Conservation (phyloP, 108 stramenopile species). For the Schizochytrium sp. region DNA sequence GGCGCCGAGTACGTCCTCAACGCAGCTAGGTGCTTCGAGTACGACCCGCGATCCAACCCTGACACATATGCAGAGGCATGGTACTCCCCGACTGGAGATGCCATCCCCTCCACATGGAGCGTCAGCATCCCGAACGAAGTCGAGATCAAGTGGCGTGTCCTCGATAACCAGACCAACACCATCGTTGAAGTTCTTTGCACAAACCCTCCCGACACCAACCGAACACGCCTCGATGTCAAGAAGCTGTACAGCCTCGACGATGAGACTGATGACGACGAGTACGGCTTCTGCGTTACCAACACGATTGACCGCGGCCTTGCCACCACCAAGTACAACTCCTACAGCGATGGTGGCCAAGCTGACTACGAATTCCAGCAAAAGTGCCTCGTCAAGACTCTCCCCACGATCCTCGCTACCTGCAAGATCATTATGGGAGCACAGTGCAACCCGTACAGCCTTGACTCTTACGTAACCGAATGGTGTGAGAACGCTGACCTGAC, state of each 20-base stretch:
- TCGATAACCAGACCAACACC: neutral
- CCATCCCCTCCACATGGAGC: constrained; percentile 1
- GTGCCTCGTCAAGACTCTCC: constrained; percentile 11
- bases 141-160: constrained; percentile 19
- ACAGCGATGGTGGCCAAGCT: neutral
- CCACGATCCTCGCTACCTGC: constrained; percentile 8
- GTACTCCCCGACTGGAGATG: neutral
- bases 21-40: constrained; percentile 7
- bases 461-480: constrained; percentile 3
- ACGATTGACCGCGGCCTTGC: neutral
- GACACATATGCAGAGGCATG: neutral
- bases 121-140: neutral
- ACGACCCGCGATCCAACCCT: constrained; percentile 21
- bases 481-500: constrained; percentile 49
- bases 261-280: neutral
- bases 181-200: constrained; percentile 44
- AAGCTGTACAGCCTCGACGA: constrained; percentile 17
- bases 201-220: neutral
- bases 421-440: constrained; percentile 35
- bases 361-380: constrained; percentile 40
- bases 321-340: constrained; percentile 20
- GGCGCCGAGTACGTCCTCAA: constrained; percentile 19
- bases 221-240: constrained; percentile 50
- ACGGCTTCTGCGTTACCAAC: constrained; percentile 39
- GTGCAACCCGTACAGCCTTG: constrained; percentile 36